Evolutionary conservation across 2,329 filamentous ascomycete genomes (phyloP).

Genomic region (Pseudogymnoascus sp.): DNA sequence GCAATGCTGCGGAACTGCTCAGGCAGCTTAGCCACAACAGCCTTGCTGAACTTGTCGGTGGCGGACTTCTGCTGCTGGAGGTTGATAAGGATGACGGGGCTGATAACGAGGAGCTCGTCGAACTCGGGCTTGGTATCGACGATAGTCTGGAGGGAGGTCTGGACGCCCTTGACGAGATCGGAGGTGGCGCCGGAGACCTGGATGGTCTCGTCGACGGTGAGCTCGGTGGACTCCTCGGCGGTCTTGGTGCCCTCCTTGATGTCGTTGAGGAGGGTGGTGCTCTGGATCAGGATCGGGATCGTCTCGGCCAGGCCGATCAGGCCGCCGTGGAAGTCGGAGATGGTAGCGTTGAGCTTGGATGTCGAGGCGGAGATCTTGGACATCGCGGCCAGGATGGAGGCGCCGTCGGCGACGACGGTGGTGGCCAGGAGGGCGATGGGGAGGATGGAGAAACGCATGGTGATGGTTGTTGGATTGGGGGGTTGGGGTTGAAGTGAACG

Average conservation of each 20-base stretch:
- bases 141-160: slow-evolving; percentile 12
- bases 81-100: slow-evolving; percentile 36
- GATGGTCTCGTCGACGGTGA: slow-evolving; percentile 34
- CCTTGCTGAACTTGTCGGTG: slow-evolving; percentile 23
- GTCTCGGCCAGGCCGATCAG: slow-evolving; percentile 14
- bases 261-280: slow-evolving; percentile 31
- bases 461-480: background rate
- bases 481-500: background rate
- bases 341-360: slow-evolving; percentile 15
- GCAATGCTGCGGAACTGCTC: slow-evolving; percentile 10
- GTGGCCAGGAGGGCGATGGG: slow-evolving; percentile 14
- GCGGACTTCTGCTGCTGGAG: slow-evolving; percentile 35
- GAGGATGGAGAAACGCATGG: slow-evolving; percentile 17
- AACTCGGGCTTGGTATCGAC: slow-evolving; percentile 35
- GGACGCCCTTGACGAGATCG: slow-evolving; percentile 4
- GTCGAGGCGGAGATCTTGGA: slow-evolving; percentile 17
- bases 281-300: slow-evolving; percentile 33
- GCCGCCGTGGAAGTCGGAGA: slow-evolving; percentile 11
- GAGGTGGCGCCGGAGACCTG: slow-evolving; percentile 28
- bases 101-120: slow-evolving; percentile 32
- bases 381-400: slow-evolving; percentile 19
- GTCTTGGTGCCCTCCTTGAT: slow-evolving; percentile 33
- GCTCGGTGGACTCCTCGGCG: slow-evolving; percentile 31
- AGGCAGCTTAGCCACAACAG: slow-evolving; percentile 17
- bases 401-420: slow-evolving; percentile 19